phyloP scores from a whole-genome alignment of 2,329 filamentous ascomycete genomes.

The Grosmannia huntii region DNA sequence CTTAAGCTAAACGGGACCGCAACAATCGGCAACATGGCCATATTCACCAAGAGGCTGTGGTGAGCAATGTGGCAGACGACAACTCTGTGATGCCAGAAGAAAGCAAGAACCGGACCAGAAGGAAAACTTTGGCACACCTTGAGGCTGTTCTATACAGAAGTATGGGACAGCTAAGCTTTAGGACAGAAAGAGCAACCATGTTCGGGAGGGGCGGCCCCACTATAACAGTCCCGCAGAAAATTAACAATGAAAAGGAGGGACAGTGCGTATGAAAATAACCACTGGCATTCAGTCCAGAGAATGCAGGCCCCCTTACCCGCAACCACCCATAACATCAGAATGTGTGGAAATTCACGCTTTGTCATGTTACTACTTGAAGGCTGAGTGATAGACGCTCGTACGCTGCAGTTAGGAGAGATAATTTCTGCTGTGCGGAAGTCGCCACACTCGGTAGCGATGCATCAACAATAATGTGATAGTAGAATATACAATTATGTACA shows the following conservation, averaged over 20 bases:
- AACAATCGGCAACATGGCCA: background rate
- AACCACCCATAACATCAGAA: background rate
- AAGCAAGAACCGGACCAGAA: background rate
- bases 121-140: background rate
- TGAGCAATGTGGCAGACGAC: background rate
- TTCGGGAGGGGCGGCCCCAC: background rate
- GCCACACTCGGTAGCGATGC: background rate
- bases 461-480: conserved; percentile 5
- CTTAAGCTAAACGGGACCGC: background rate
- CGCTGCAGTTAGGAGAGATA: background rate
- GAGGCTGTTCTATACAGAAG: background rate
- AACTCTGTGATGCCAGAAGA: background rate
- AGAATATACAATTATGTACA: conserved; percentile 11
- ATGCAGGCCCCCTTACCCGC: background rate
- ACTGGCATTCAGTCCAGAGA: background rate
- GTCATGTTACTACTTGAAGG: background rate
- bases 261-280: background rate
- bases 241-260: background rate
- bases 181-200: background rate
- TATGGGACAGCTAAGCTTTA: background rate
- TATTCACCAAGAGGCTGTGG: background rate
- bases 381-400: background rate
- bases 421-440: background rate
- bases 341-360: background rate
- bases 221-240: background rate